A percentile compares a stretch with the other conserved stretches of the same genome.
Conservation (phyloP, 2,329 filamentous ascomycete genomes). For the Aureobasidium subglaciale region DNA sequence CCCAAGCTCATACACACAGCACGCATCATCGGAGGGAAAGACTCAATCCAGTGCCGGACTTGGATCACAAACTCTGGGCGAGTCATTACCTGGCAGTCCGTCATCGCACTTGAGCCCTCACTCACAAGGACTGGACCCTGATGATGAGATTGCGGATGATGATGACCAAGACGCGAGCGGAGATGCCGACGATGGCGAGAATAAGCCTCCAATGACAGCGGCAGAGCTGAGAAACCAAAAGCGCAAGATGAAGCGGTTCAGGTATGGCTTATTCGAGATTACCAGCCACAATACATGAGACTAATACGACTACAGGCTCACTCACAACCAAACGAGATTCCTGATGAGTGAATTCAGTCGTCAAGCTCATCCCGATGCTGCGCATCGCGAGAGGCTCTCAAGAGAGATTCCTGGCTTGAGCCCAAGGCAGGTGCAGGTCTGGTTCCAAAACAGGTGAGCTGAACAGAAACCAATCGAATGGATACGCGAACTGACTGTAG, state of each 20-base stretch:
- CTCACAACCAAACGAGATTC: slow-evolving; percentile 94
- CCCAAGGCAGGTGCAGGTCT: slow-evolving; percentile 90
- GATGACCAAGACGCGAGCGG: slow-evolving; percentile 29
- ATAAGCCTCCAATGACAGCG: slow-evolving; percentile 34
- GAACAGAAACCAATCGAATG: slow-evolving; percentile 14
- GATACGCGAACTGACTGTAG: not conserved
- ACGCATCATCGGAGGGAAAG: slow-evolving; percentile 12
- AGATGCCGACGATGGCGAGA: slow-evolving; percentile 18
- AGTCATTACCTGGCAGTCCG: slow-evolving; percentile 41
- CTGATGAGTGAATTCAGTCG: slow-evolving; percentile 96
- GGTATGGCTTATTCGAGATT: slow-evolving; percentile 40
- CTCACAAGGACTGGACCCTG: slow-evolving; percentile 21
- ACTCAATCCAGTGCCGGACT: slow-evolving; percentile 5
- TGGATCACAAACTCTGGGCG: slow-evolving; percentile 29
- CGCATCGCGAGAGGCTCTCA: slow-evolving; percentile 78
- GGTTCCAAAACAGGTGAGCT: slow-evolving; percentile 91
- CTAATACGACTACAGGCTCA: slow-evolving; percentile 54
- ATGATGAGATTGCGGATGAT: slow-evolving; percentile 32
- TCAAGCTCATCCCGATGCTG: slow-evolving; percentile 87
- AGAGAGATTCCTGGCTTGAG: slow-evolving; percentile 86
- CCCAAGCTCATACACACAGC: not conserved
- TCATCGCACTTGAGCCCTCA: slow-evolving; percentile 39
- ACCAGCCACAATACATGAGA: not conserved
- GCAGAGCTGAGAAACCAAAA: slow-evolving; percentile 44
- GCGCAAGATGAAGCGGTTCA: slow-evolving; percentile 66